A percentile compares a stretch with the other conserved stretches of the same genome.
These are phyloP conservation scores for Punica granatum DNA, from an alignment of 345 rosid species.

Conservation along the genomic window DNA sequence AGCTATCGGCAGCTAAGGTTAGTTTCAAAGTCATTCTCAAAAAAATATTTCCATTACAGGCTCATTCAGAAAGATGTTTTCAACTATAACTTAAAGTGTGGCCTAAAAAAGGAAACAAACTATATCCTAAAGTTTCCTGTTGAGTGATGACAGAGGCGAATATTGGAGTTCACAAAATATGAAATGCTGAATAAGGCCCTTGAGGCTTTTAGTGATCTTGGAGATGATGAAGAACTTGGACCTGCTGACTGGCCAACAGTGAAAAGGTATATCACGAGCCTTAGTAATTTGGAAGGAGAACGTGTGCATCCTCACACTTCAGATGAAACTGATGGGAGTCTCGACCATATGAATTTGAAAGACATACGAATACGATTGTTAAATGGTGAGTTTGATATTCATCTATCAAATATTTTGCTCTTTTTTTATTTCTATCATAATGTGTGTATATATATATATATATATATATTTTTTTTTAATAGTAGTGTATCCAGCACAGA, in stretches of 20 bases:
- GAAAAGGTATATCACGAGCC: conserved; percentile 56
- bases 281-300: conserved; percentile 56
- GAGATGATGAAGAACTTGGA: conserved; percentile 98
- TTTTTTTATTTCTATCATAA: neutral
- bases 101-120: no score
- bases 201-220: conserved; percentile 76
- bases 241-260: conserved; percentile 94
- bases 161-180: conserved; percentile 74
- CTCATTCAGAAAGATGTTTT: neutral
- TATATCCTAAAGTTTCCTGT: no score
- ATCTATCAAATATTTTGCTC: neutral
- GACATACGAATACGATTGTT: conserved; percentile 83
- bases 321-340: conserved; percentile 31
- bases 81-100: no score
- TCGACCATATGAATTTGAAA: conserved; percentile 55
- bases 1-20: conserved; percentile 74
- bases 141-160: conserved; percentile 60
- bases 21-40: conserved; percentile 14
- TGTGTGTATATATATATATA: no score
- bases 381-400: conserved; percentile 49
- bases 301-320: conserved; percentile 50
- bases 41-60: neutral
- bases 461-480: neutral
- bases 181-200: conserved; percentile 82
- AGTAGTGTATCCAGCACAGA: neutral